Evolutionary conservation across 129 eudicot genomes (phyloP).

Genomic region (Apium graveolens): DNA sequence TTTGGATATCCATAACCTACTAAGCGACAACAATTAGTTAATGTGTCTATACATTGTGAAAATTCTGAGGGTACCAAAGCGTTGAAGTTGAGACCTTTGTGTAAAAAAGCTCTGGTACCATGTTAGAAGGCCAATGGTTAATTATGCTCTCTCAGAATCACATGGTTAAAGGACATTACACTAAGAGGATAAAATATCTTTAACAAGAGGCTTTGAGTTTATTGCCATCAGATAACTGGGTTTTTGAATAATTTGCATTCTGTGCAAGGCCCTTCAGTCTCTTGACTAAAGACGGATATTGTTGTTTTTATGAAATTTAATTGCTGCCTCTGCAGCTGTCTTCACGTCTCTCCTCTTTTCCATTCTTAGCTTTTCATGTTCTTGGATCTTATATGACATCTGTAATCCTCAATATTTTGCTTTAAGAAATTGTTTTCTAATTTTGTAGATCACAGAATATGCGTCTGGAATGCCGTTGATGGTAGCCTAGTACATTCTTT

Average conservation of each 20-base stretch:
- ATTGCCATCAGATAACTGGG: background rate
- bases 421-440: background rate
- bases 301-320: no score
- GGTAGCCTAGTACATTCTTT: constrained; percentile 96
- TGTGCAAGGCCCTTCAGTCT: background rate
- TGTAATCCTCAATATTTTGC: background rate
- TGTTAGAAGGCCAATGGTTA: background rate
- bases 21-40: background rate
- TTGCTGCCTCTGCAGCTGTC: background rate
- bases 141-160: background rate
- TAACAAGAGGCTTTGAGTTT: background rate
- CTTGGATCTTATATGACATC: background rate
- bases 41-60: background rate
- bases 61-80: background rate
- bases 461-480: constrained; percentile 99
- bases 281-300: background rate
- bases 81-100: background rate
- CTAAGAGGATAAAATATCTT: no score
- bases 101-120: background rate
- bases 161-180: background rate
- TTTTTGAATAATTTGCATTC: background rate
- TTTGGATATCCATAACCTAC: background rate
- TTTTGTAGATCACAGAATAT: constrained; percentile 88
- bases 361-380: background rate
- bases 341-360: background rate